Conservation (phyloP, 2,329 filamentous ascomycete genomes). For the Neurospora crassa region DNA sequence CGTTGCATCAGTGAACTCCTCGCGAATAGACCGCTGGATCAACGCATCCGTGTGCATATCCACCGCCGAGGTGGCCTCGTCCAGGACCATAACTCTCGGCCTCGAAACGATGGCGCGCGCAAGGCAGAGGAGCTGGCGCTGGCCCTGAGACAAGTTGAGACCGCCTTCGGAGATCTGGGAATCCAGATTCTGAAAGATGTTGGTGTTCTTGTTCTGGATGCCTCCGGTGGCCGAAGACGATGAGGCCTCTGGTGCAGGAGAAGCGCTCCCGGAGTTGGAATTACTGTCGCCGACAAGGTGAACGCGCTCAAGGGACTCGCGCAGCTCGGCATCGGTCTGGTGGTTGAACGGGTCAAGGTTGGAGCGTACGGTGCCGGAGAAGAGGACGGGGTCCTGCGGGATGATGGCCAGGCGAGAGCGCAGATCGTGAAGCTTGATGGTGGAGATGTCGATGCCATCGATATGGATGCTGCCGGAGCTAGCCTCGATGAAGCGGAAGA, state of each 20-base stretch:
- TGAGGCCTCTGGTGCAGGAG: slow-evolving; percentile 26
- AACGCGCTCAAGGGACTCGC: slow-evolving; percentile 59
- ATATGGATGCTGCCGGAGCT: slow-evolving; percentile 56
- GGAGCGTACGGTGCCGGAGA: slow-evolving; percentile 66
- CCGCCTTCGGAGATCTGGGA: slow-evolving; percentile 62
- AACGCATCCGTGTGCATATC: slow-evolving; percentile 68
- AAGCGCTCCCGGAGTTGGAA: slow-evolving; percentile 29
- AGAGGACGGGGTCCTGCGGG: slow-evolving; percentile 73
- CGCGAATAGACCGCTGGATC: slow-evolving; percentile 63
- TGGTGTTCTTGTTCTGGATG: slow-evolving; percentile 41
- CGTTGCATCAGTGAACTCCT: slow-evolving; percentile 60
- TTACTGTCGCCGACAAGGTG: slow-evolving; percentile 42
- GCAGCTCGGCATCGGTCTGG: slow-evolving; percentile 58
- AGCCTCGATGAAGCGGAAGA: slow-evolving; percentile 70
- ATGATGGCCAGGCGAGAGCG: slow-evolving; percentile 72
- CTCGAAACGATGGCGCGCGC: slow-evolving; percentile 62
- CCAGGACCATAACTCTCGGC: slow-evolving; percentile 69
- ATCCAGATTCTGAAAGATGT: slow-evolving; percentile 54
- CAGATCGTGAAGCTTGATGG: slow-evolving; percentile 58
- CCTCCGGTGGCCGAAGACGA: slow-evolving; percentile 22
- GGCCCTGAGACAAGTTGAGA: slow-evolving; percentile 65
- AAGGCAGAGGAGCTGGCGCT: slow-evolving; percentile 66
- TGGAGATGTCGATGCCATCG: slow-evolving; percentile 66
- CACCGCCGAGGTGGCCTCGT: slow-evolving; percentile 71
- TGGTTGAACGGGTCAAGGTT: slow-evolving; percentile 72